Conservation (phyloP, 2,329 filamentous ascomycete species). For the Acrodontium crateriforme region DNA sequence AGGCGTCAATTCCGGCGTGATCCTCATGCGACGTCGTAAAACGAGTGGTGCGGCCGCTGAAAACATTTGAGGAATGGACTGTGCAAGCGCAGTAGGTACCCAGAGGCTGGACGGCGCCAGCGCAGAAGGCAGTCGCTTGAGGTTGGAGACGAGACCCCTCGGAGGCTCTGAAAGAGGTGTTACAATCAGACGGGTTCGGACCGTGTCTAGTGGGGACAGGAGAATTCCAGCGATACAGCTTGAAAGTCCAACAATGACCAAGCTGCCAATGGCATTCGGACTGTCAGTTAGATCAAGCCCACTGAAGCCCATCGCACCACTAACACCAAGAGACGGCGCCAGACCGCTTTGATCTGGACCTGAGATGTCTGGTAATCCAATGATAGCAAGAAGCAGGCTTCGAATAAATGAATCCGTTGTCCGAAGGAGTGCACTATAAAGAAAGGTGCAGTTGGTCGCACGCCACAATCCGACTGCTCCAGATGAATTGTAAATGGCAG, state of each 20-base stretch:
- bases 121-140: conserved; percentile 62
- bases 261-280: conserved; percentile 66
- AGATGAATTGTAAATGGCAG: conserved; percentile 78
- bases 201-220: conserved; percentile 76
- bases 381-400: conserved; percentile 75
- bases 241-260: conserved; percentile 56
- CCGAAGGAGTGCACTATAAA: conserved; percentile 76
- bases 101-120: conserved; percentile 54
- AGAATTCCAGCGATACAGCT: conserved; percentile 61
- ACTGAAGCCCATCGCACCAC: conserved; percentile 22
- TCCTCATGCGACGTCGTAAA: conserved; percentile 67
- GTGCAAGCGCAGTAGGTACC: conserved; percentile 70
- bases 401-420: conserved; percentile 86
- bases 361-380: conserved; percentile 78
- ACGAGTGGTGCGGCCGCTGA: conserved; percentile 72
- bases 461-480: conserved; percentile 92
- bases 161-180: conserved; percentile 58
- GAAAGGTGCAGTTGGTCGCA: conserved; percentile 76
- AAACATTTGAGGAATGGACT: conserved; percentile 73
- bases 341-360: conserved; percentile 60
- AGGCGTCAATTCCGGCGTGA: conserved; percentile 71
- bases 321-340: conserved; percentile 37
- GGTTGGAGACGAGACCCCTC: conserved; percentile 62
- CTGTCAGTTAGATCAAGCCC: conserved; percentile 70
- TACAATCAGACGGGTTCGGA: conserved; percentile 74